Percentiles rank a stretch among this genome's conserved stretches.
These are phyloP conservation scores for Botrytis deweyae DNA, from an alignment of 2,329 filamentous ascomycete genomes.

Conservation along the genomic window DNA sequence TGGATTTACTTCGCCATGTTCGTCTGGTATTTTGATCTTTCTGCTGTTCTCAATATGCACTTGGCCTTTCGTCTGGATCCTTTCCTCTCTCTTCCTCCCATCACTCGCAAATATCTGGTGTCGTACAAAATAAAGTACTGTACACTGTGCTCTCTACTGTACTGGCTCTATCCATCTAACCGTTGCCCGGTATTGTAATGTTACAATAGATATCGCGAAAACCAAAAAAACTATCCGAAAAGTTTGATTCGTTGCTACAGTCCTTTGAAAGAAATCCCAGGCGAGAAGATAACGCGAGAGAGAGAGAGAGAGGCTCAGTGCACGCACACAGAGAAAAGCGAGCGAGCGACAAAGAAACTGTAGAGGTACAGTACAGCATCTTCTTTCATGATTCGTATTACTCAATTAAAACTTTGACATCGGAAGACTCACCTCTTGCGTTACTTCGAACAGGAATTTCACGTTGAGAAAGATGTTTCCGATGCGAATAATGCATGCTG, in stretches of 20 bases:
- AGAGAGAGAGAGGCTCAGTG: background rate
- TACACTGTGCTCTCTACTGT: background rate
- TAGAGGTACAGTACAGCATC: constrained; percentile 2
- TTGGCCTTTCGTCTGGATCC: background rate
- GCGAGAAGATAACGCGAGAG: background rate
- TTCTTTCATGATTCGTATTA: constrained; percentile 6
- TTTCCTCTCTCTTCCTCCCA: background rate
- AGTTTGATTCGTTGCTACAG: background rate
- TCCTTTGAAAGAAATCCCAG: background rate
- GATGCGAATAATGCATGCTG: constrained; percentile 27
- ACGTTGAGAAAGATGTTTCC: constrained; percentile 24
- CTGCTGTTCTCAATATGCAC: constrained; percentile 4
- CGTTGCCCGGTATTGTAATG: background rate
- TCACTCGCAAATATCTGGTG: background rate
- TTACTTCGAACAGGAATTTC: constrained; percentile 18
- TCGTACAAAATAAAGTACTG: background rate
- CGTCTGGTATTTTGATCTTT: constrained; percentile 10
- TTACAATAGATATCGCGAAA: constrained; percentile 9
- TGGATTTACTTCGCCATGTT: constrained; percentile 9
- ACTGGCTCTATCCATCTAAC: background rate
- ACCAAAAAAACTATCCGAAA: background rate
- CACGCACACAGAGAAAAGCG: background rate
- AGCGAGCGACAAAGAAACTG: constrained; percentile 16
- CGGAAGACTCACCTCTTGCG: constrained; percentile 18
- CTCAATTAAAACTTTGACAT: constrained; percentile 18